Percentiles rank a stretch among this genome's conserved stretches.
These are phyloP conservation scores for Cercophora newfieldiana DNA, from an alignment of 495 filamentous ascomycete genomes.

Conservation along the genomic window DNA sequence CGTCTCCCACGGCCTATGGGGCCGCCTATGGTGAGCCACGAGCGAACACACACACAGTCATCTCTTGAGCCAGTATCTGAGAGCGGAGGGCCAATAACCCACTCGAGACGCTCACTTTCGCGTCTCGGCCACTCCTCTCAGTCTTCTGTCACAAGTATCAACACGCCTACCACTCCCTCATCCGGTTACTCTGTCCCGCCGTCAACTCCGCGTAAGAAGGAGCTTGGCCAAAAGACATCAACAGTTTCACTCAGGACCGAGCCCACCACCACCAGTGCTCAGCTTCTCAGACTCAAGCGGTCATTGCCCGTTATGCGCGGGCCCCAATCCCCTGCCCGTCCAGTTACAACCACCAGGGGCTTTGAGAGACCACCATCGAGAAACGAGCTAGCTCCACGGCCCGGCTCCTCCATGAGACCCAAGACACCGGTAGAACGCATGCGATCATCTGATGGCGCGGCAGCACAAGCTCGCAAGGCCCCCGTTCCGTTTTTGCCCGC, in stretches of 20 bases:
- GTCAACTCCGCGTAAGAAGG: conserved; percentile 59
- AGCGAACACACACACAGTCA: conserved; percentile 65
- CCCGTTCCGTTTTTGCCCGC: conserved; percentile 80
- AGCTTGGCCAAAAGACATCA: conserved; percentile 58
- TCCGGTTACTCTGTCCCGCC: conserved; percentile 55
- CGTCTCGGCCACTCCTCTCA: conserved; percentile 67
- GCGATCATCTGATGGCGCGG: conserved; percentile 55
- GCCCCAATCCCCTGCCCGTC: conserved; percentile 46
- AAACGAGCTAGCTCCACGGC: conserved; percentile 32
- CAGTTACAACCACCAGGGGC: conserved; percentile 36
- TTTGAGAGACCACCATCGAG: conserved; percentile 56
- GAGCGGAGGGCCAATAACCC: conserved; percentile 70
- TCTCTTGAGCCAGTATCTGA: conserved; percentile 91
- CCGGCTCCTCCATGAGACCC: conserved; percentile 56
- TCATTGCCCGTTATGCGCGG: conserved; percentile 80
- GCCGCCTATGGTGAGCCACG: conserved; percentile 54
- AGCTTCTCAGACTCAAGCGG: conserved; percentile 79
- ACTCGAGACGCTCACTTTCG: conserved; percentile 59
- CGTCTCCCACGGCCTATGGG: conserved; percentile 63
- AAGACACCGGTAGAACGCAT: conserved; percentile 70
- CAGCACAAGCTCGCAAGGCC: conserved; percentile 54
- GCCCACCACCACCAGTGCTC: conserved; percentile 68
- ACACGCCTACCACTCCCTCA: conserved; percentile 60
- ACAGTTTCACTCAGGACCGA: conserved; percentile 54
- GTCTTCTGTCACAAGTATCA: conserved; percentile 55